phyloP scores from a whole-genome alignment of 2,329 filamentous ascomycete species.

The Colletotrichum nymphaeae region DNA sequence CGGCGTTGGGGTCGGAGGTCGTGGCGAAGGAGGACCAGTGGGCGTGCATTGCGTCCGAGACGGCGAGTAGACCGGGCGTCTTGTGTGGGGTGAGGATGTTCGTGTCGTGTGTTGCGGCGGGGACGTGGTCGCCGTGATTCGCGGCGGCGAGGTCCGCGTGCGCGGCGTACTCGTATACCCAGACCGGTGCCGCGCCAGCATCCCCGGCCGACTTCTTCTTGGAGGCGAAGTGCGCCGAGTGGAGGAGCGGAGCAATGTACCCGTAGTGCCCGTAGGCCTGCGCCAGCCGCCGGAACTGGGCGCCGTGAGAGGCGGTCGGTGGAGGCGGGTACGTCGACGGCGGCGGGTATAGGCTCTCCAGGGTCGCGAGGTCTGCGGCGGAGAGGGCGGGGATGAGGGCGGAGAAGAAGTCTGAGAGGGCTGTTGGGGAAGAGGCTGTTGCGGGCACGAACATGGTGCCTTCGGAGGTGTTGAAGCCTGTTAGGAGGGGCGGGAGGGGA shows the following conservation, averaged over 20 bases:
- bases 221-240: constrained; percentile 63
- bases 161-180: constrained; percentile 71
- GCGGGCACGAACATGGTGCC: constrained; percentile 72
- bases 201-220: constrained; percentile 16
- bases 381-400: constrained; percentile 69
- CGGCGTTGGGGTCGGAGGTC: constrained; percentile 20
- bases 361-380: constrained; percentile 60
- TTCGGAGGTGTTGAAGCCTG: constrained; percentile 78
- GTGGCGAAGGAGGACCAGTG: constrained; percentile 53
- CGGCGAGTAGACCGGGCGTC: constrained; percentile 55
- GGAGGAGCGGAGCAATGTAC: constrained; percentile 72
- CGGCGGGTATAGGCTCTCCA: constrained; percentile 71
- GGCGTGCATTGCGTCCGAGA: constrained; percentile 49
- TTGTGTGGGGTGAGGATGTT: constrained; percentile 47
- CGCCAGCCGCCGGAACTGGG: constrained; percentile 68
- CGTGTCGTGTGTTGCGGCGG: constrained; percentile 57
- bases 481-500: constrained; percentile 68
- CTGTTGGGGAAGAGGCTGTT: constrained; percentile 52
- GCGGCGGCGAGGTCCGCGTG: constrained; percentile 52
- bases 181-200: constrained; percentile 46
- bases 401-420: constrained; percentile 66
- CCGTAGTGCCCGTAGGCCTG: constrained; percentile 73
- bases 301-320: constrained; percentile 49
- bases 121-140: constrained; percentile 60
- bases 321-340: constrained; percentile 38